Evolutionary conservation across 129 eudicot species (phyloP).

Genomic region (Erigeron canadensis): DNA sequence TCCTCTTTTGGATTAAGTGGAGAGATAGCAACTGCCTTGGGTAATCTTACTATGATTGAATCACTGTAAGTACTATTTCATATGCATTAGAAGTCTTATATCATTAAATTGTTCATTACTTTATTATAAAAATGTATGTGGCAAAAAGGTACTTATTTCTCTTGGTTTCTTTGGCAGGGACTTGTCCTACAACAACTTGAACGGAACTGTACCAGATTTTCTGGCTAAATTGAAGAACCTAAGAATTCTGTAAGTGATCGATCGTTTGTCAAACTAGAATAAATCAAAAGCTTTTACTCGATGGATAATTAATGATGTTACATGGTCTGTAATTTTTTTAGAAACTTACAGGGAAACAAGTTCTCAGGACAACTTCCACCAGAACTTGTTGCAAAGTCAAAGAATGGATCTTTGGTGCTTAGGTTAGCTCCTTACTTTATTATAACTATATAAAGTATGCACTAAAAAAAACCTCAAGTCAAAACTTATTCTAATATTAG

Average conservation of each 20-base stretch:
- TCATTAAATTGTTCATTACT: neutral
- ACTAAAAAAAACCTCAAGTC: neutral
- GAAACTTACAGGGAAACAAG: slow-evolving; percentile 49
- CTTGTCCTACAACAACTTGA: slow-evolving; percentile 47
- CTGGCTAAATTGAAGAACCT: slow-evolving; percentile 33
- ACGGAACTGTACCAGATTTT: slow-evolving; percentile 51
- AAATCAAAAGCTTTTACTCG: neutral
- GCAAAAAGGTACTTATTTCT: neutral
- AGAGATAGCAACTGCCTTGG: slow-evolving; percentile 30
- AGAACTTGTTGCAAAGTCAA: slow-evolving; percentile 37
- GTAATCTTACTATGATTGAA: slow-evolving; percentile 49
- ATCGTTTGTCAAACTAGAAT: neutral
- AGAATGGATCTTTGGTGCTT: slow-evolving; percentile 30
- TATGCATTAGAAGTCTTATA: neutral
- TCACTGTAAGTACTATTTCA: slow-evolving; percentile 45
- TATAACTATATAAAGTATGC: neutral
- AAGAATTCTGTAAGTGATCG: slow-evolving; percentile 47
- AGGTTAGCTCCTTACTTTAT: slow-evolving; percentile 20
- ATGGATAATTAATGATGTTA: neutral
- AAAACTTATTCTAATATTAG: slow-evolving; percentile 1
- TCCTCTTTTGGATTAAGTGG: slow-evolving; percentile 41
- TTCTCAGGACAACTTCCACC: slow-evolving; percentile 45
- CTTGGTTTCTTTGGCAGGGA: slow-evolving; percentile 41
- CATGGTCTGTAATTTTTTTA: neutral
- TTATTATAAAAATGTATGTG: neutral